Conservation (phyloP, 176 grass and related monocot species). For the Puya raimondii region DNA sequence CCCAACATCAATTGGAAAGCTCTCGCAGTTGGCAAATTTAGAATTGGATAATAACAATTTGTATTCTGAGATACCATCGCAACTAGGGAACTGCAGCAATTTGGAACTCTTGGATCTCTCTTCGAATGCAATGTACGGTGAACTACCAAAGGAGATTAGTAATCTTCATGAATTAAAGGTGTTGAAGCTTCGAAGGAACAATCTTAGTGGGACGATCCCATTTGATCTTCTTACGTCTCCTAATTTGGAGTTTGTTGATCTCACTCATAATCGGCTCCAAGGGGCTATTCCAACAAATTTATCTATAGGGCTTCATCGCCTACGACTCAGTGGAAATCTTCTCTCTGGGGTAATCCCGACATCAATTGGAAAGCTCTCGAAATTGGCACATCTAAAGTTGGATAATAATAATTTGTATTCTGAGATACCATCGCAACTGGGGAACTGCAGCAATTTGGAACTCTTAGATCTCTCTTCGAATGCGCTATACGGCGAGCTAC, state of each 20-base stretch:
- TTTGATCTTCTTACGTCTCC: constrained; percentile 17
- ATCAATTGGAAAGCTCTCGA: constrained; percentile 4
- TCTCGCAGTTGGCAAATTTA: not conserved
- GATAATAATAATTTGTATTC: constrained; percentile 28
- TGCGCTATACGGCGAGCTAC: constrained; percentile 25
- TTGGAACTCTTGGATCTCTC: constrained; percentile 50
- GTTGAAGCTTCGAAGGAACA: constrained; percentile 45
- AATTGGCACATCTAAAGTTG: constrained; percentile 47
- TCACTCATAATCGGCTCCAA: not conserved
- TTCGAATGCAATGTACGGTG: constrained; percentile 33
- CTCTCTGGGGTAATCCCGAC: constrained; percentile 32
- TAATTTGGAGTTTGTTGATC: constrained; percentile 40
- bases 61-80: constrained; percentile 14
- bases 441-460: constrained; percentile 22
- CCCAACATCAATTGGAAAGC: constrained; percentile 17
- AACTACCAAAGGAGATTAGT: constrained; percentile 22
- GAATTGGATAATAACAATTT: not conserved
- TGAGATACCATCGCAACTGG: constrained; percentile 26
- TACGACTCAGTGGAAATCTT: constrained; percentile 31
- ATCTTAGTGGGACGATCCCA: constrained; percentile 32
- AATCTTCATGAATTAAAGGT: constrained; percentile 34
- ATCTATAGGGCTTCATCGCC: constrained; percentile 21
- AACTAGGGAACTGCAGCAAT: constrained; percentile 26
- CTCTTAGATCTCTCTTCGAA: constrained; percentile 57
- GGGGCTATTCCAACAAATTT: constrained; percentile 19